phyloP scores from a whole-genome alignment of 2,329 filamentous ascomycete genomes.

The Huntiella bhutanensis region DNA sequence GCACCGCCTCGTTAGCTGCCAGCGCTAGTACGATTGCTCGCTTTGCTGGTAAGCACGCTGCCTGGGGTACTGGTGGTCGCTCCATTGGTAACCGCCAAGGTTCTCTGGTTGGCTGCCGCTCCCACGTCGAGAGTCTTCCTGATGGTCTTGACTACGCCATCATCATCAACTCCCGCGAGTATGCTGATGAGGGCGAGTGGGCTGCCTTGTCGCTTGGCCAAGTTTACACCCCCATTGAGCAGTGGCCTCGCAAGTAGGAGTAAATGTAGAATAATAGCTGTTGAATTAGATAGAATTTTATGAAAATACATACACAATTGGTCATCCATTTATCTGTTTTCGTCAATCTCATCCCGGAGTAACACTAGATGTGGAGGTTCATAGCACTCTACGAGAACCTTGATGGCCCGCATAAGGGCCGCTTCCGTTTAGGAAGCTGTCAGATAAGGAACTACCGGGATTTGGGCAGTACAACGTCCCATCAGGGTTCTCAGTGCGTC shows the following conservation, averaged over 20 bases:
- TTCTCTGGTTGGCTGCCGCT: background rate
- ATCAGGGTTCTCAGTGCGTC: no score
- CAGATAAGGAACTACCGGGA: no score
- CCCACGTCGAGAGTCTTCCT: background rate
- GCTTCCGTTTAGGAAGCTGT: no score
- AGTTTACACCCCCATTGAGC: background rate
- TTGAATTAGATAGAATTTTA: no score
- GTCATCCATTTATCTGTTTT: no score
- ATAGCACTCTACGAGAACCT: no score
- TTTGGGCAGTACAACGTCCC: no score
- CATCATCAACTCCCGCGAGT: slow-evolving; percentile 6
- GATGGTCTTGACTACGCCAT: slow-evolving; percentile 1
- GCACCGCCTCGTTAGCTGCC: slow-evolving; percentile 9
- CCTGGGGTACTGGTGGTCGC: slow-evolving; percentile 4
- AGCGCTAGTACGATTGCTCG: slow-evolving; percentile 7
- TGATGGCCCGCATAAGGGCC: no score
- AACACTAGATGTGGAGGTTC: no score
- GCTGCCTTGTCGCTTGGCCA: background rate
- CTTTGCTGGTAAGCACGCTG: slow-evolving; percentile 12
- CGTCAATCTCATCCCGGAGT: no score
- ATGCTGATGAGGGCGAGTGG: background rate
- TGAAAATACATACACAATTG: no score
- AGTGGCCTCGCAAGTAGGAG: background rate
- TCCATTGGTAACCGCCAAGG: background rate
- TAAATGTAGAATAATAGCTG: background rate